phyloP scores from a whole-genome alignment of 73 alveolate genomes.

The Stentor coeruleus region DNA sequence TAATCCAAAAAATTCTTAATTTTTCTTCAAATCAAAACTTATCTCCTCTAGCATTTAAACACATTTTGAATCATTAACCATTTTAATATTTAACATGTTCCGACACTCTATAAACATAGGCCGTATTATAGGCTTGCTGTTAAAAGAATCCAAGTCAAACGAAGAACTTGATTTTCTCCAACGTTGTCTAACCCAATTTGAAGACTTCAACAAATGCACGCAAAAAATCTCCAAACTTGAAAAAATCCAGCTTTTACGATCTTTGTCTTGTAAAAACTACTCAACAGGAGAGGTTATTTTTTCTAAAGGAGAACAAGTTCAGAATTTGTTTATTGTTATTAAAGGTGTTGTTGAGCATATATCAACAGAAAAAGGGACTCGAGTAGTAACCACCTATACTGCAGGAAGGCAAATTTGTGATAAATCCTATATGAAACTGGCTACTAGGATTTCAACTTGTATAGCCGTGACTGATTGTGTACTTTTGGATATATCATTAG shows the following conservation, averaged over 20 bases:
- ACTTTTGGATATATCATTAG: neutral
- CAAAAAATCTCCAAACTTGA: neutral
- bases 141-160: neutral
- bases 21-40: no score
- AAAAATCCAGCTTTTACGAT: neutral
- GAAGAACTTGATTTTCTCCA: neutral
- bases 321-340: neutral
- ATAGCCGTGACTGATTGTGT: neutral
- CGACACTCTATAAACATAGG: neutral
- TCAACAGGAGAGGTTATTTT: slow-evolving; percentile 5
- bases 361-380: neutral
- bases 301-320: neutral
- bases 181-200: neutral
- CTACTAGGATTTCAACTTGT: neutral
- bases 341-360: neutral
- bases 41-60: no score
- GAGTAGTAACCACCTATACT: neutral
- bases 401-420: neutral
- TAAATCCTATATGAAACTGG: neutral
- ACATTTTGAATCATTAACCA: no score
- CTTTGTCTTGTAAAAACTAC: neutral
- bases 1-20: no score
- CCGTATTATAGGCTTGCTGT: neutral
- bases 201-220: neutral
- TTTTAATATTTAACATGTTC: no score